phyloP scores from a whole-genome alignment of 2,329 filamentous ascomycete species.

The Cytospora leucostoma region DNA sequence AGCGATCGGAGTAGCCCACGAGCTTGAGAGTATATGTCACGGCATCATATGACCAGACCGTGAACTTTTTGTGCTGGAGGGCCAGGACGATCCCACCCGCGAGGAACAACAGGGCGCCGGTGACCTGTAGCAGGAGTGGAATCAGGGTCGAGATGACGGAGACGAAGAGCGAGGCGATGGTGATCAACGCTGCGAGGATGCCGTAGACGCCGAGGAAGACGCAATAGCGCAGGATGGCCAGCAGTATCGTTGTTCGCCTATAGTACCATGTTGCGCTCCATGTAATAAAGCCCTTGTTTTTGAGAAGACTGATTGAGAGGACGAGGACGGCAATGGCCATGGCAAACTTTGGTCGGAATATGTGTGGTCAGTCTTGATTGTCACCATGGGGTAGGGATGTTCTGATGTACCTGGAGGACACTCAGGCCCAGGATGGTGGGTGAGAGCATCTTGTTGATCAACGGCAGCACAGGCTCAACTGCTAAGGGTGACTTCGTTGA shows the following conservation, averaged over 20 bases:
- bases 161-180: neutral
- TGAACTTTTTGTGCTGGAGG: too few relatives aligned
- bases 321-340: neutral
- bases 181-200: neutral
- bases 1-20: accelerated
- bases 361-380: neutral
- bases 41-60: neutral
- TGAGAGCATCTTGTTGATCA: slow-evolving; percentile 6
- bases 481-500: neutral
- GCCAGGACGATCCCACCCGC: neutral
- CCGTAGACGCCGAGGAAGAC: slow-evolving; percentile 4
- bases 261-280: neutral
- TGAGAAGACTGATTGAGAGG: neutral
- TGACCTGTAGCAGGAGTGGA: neutral
- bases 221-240: neutral
- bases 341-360: neutral
- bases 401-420: slow-evolving; percentile 7
- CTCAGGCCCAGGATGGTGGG: neutral
- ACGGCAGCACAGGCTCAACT: neutral
- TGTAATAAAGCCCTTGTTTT: neutral
- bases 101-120: neutral
- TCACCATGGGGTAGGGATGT: too few relatives aligned
- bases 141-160: neutral
- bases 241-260: neutral
- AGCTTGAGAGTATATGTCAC: neutral